Evolutionary conservation across 352 stramenopile species (phyloP), one percentile per base, ranked within the genome.

Genomic region (Globisporangium uncinulatum): DNA sequence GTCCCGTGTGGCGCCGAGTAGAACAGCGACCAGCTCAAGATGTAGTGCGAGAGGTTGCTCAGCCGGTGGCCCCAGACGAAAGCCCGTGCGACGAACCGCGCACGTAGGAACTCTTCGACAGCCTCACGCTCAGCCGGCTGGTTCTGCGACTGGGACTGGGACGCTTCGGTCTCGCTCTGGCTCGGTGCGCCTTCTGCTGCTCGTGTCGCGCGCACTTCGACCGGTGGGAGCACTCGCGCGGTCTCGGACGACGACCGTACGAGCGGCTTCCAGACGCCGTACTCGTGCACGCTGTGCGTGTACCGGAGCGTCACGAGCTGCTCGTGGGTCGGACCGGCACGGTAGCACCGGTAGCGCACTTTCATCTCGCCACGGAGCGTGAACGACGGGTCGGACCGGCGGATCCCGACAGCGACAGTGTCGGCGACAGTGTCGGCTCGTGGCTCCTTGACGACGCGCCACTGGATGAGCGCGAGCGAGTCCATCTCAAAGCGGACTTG

Each of bases 11-110:
- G 80, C 9, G 65, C 46, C 8, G 69, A 61, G 44, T 87, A 89
- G 47, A 92, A 92, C 5, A 90, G 62, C 42, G 79, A 84, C 20
- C 69, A 72, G 9, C 76, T 59, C 15, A 87, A 65, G 39, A 92
- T 51, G 46, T 77, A 88, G 57, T 92, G 82, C 43, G 88, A 87
- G 54, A 86, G 48, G 17, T 81, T 87, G 65, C 77, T 87, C 5
- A 89, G 54, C 4, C 65, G 68, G 31, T 89, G 67, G 46, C 73
- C 75, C 82, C 79, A 90, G 15, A 80, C 49, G 36, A 79, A 79
- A 37, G 74, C 65, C 36, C 72, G 61, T 5, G 65, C 67, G 6
- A 56, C 63, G 52, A 79, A 73, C 4, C 52, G 52, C 1, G 62
- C 56, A 6, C 29, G 48, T 19, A 77, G 56, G 32, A 62, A 64